Conservation (phyloP, 306 rosid genomes). For the Coriaria nepalensis region DNA sequence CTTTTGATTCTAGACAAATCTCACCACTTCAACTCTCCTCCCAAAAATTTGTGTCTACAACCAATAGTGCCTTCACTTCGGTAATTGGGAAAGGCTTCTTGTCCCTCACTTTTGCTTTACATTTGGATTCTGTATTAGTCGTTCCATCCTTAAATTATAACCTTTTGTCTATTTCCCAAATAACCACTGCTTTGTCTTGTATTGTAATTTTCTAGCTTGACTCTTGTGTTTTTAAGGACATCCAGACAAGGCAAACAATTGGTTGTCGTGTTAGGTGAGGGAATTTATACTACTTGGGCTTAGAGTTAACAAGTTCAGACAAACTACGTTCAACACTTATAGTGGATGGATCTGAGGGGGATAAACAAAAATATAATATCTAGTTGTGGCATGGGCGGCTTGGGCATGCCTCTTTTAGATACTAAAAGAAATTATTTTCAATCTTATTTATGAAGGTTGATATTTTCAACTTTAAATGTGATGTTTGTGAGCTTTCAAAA, state of each 20-base stretch:
- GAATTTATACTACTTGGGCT: neutral
- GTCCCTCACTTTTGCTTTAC: neutral
- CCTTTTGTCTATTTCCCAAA: neutral
- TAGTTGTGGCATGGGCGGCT: conserved; percentile 5
- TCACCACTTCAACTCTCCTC: neutral
- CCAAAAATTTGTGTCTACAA: neutral
- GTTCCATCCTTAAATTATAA: neutral
- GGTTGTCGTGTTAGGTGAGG: neutral
- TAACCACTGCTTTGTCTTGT: conserved; percentile 8
- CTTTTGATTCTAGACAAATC: neutral
- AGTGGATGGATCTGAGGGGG: neutral
- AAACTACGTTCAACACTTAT: neutral
- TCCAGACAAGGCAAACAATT: neutral
- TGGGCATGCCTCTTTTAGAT: conserved; percentile 5
- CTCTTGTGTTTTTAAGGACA: conserved; percentile 6
- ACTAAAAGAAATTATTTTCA: conserved; percentile 1
- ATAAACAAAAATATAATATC: neutral
- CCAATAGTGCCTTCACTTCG: neutral
- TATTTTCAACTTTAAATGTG: neutral
- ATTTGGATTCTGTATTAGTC: neutral
- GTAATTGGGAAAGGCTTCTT: neutral
- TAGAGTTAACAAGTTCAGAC: neutral
- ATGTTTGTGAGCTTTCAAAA: neutral
- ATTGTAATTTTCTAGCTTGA: conserved; percentile 3
- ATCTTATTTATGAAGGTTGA: neutral